phyloP scores from a whole-genome alignment of 2,329 filamentous ascomycete species.

The Aspergillus sp. region DNA sequence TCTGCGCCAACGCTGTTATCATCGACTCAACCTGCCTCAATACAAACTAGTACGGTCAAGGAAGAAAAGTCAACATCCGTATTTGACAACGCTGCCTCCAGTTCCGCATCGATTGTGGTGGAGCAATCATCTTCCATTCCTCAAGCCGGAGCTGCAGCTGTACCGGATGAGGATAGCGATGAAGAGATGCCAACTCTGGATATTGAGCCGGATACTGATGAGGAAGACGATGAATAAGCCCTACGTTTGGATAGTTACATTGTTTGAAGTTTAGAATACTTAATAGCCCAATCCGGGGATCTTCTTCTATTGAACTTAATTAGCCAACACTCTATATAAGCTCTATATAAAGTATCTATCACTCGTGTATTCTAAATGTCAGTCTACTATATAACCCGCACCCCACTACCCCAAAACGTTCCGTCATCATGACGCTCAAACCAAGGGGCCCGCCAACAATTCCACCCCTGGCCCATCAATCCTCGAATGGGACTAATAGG shows the following conservation, averaged over 20 bases:
- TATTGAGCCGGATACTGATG: slow-evolving; percentile 48
- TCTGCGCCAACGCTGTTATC: slow-evolving; percentile 13
- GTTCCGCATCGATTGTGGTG: neutral
- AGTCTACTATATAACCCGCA: slow-evolving; percentile 29
- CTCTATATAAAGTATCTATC: neutral
- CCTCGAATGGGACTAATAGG: slow-evolving; percentile 70
- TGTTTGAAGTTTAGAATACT: too few species aligned
- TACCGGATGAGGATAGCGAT: slow-evolving; percentile 40
- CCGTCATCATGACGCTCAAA: slow-evolving; percentile 60
- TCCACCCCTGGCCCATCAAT: slow-evolving; percentile 65
- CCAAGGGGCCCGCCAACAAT: slow-evolving; percentile 62
- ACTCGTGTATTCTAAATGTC: slow-evolving; percentile 11
- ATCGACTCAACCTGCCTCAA: slow-evolving; percentile 10
- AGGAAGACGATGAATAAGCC: slow-evolving; percentile 42
- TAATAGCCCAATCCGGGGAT: too few species aligned
- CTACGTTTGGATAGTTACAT: slow-evolving; percentile 17
- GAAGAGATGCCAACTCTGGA: slow-evolving; percentile 52
- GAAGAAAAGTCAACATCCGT: neutral
- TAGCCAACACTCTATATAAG: neutral
- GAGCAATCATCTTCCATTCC: slow-evolving; percentile 10
- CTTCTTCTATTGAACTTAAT: neutral
- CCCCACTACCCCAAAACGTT: slow-evolving; percentile 64
- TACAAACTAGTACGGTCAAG: slow-evolving; percentile 1
- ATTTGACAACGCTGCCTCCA: slow-evolving; percentile 3
- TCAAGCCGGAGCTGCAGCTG: slow-evolving; percentile 6